Evolutionary conservation across 129 eudicot genomes (phyloP).

Genomic region (Flaveria robusta): DNA sequence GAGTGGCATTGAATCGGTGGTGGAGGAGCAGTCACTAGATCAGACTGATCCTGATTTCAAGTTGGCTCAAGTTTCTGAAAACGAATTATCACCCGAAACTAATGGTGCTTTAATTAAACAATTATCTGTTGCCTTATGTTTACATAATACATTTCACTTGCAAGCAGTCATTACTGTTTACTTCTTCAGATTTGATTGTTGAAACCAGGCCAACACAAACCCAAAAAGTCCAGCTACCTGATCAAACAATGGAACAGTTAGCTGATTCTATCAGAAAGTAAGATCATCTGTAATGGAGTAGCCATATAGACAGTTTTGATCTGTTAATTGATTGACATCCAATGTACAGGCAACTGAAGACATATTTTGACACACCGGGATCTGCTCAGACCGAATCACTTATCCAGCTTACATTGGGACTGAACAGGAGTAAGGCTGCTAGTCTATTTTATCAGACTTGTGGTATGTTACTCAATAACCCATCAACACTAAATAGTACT

Average conservation of each 20-base stretch:
- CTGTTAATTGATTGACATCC: background rate
- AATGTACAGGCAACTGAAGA: conserved; percentile 76
- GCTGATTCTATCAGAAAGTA: conserved; percentile 67
- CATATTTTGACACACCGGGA: conserved; percentile 78
- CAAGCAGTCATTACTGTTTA: background rate
- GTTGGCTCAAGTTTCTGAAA: conserved; percentile 49
- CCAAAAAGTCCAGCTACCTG: conserved; percentile 41
- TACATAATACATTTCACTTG: background rate
- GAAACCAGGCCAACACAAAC: conserved; percentile 41
- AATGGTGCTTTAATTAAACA: conserved; percentile 33
- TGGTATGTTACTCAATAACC: conserved; percentile 45
- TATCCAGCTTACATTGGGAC: conserved; percentile 71
- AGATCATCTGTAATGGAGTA: background rate
- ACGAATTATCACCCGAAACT: conserved; percentile 48
- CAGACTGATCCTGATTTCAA: conserved; percentile 55
- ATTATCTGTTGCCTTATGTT: background rate
- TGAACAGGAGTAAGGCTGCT: conserved; percentile 81
- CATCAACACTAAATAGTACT: background rate
- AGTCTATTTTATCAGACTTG: conserved; percentile 78
- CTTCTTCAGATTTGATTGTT: conserved; percentile 53
- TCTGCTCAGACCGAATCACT: conserved; percentile 59
- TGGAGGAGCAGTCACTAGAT: conserved; percentile 61
- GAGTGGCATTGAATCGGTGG: conserved; percentile 70
- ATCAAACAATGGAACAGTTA: conserved; percentile 57
- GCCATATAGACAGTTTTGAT: background rate